These are phyloP conservation scores for Hypoxylon crocopeplum DNA, from an alignment of 495 filamentous ascomycete genomes.

Conservation along the genomic window DNA sequence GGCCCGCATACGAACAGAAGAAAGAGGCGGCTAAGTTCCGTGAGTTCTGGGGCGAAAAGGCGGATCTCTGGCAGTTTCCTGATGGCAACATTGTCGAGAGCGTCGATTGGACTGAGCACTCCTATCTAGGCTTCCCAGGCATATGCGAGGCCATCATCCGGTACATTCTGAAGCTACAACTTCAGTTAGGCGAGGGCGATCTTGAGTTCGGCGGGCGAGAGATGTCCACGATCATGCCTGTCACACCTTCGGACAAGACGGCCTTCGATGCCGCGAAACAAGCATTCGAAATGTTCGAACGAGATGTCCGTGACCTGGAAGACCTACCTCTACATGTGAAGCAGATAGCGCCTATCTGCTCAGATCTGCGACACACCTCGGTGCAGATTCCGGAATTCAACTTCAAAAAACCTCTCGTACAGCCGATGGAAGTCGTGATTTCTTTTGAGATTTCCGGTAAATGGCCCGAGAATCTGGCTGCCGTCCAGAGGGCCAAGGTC, in stretches of 20 bases:
- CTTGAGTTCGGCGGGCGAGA: conserved; percentile 68
- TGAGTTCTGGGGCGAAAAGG: conserved; percentile 78
- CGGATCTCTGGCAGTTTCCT: conserved; percentile 76
- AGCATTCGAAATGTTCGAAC: conserved; percentile 74
- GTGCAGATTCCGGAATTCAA: conserved; percentile 57
- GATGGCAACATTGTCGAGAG: conserved; percentile 78
- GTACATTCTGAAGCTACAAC: conserved; percentile 72
- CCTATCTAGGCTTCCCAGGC: conserved; percentile 54
- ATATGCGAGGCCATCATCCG: conserved; percentile 81
- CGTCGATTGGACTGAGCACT: conserved; percentile 77
- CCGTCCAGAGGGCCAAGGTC: conserved; percentile 92
- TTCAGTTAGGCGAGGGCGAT: conserved; percentile 55
- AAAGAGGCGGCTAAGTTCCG: conserved; percentile 70
- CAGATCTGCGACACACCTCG: conserved; percentile 77
- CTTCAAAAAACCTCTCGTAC: conserved; percentile 43
- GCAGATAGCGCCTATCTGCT: conserved; percentile 73
- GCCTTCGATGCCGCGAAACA: conserved; percentile 60
- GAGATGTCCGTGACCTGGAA: conserved; percentile 74
- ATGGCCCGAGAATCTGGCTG: conserved; percentile 89
- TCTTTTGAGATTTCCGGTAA: conserved; percentile 93
- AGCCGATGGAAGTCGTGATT: conserved; percentile 69
- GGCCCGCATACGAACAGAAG: conserved; percentile 81
- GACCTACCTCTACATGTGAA: conserved; percentile 81
- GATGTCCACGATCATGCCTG: conserved; percentile 62
- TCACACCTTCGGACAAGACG: conserved; percentile 49